Percentiles rank a stretch among this genome's conserved stretches.
These are phyloP conservation scores for slime mould (Dictyostelium discoideum) DNA, from an alignment of 78 protist genomes.

Conservation along the genomic window DNA sequence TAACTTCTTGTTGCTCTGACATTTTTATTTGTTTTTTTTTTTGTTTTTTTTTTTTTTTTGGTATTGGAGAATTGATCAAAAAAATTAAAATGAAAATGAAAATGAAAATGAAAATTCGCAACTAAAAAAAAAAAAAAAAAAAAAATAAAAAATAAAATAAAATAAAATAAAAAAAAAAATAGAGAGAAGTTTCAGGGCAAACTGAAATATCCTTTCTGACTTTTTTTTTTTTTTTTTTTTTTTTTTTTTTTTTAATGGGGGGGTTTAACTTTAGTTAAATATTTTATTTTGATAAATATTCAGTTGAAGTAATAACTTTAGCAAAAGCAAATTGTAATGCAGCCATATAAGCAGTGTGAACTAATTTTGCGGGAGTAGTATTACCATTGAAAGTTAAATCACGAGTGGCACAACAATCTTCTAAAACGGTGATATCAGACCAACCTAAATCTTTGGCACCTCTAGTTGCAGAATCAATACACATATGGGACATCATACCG, in stretches of 20 bases:
- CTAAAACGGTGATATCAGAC: background rate
- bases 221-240: no score
- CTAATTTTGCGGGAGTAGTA: background rate
- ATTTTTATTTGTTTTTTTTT: no score
- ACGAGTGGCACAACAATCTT: conserved; percentile 17
- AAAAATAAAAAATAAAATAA: no score
- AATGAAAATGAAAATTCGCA: background rate
- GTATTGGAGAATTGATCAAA: no score
- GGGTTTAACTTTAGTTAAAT: background rate
- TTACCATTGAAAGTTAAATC: background rate
- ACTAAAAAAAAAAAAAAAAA: no score
- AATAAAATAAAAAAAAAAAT: no score
- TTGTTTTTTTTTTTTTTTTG: no score
- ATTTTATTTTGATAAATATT: background rate
- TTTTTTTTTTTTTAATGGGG: no score
- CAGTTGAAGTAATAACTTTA: background rate
- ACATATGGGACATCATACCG: conserved; percentile 31
- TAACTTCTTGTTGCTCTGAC: background rate
- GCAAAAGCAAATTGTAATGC: conserved; percentile 20
- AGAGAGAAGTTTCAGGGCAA: no score
- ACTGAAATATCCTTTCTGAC: background rate
- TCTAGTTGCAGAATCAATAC: conserved; percentile 5
- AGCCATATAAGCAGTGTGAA: background rate
- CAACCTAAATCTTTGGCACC: background rate
- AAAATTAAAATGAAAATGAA: no score